Evolutionary conservation across 305 asterid species (phyloP).

Genomic region (Fraxinus dipetala): DNA sequence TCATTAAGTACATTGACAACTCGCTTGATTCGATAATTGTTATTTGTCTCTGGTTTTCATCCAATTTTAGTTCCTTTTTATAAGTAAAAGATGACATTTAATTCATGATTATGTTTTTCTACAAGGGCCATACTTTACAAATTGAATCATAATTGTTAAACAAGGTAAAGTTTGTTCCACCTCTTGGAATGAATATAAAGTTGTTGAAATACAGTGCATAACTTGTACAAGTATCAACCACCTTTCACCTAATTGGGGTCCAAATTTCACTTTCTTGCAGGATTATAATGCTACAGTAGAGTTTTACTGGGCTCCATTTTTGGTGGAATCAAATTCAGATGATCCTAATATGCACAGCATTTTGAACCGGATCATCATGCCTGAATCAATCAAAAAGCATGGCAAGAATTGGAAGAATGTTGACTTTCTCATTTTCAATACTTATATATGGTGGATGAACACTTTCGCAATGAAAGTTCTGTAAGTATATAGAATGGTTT

Average conservation of each 20-base stretch:
- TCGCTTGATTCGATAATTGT: neutral
- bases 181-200: neutral
- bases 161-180: constrained; percentile 6
- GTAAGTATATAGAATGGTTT: constrained; percentile 38
- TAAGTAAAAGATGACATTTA: neutral
- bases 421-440: constrained; percentile 80
- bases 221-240: neutral
- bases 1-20: constrained; percentile 6
- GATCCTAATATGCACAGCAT: constrained; percentile 92
- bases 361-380: constrained; percentile 77
- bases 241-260: constrained; percentile 20
- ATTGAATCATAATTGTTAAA: neutral
- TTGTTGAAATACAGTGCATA: constrained; percentile 6
- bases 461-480: constrained; percentile 78
- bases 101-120: neutral
- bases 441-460: constrained; percentile 99
- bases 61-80: neutral
- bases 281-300: constrained; percentile 89
- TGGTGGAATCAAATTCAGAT: constrained; percentile 88
- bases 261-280: constrained; percentile 29
- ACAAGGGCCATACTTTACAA: neutral
- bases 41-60: neutral
- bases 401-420: constrained; percentile 85
- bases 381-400: constrained; percentile 74
- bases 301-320: constrained; percentile 88